Base-by-base conservation (phyloP, 2,329 filamentous ascomycete genomes). In the Penicillium griseofulvum region DNA sequence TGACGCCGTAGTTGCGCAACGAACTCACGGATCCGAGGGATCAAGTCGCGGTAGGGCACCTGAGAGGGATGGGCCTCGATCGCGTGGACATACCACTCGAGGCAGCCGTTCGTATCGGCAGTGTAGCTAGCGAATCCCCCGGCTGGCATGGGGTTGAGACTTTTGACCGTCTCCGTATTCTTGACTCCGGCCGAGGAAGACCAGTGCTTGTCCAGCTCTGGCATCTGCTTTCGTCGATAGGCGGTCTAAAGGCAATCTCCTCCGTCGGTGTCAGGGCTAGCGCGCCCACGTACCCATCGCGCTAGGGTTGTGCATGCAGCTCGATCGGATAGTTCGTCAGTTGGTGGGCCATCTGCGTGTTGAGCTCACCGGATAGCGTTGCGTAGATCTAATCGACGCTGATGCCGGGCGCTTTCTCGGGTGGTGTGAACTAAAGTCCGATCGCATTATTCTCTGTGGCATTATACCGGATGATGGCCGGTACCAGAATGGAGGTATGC, bases 311-410 rank as follows among this genome's bases (percentile, higher is more conserved):
- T 5, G 41, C 22, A 37, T 74, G 66, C 7, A 74, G 57, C 51
- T 75, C 62, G 10, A 50, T 36, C n/a, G 75, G 55, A 41, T 68
- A 56, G 19, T 70, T 64, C 4, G 60, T 60, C 6, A 74, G 61
- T 52, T 72, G 67, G 24, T 65, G 60, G 11, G 74, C 47, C 22
- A 22, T 58, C 8, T 54, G 22, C 6, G 46, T 43, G 37, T 61
- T 65, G 17, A 54, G 29, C 7, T 46, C 60, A 2, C 56, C 57
- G 11, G 53, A 47, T 12, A 73, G 57, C 4, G 33, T 19, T 17
- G 55, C 50, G 50, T 70, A 75, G 31, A 75, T 56, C 11, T 63
- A 55, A 44, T 67, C 64, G 3, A 74, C 48, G 36, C 63, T 70
- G 19, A 59, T 47, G 14, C 71, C 73, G 4, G 57, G 38, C 7